Evolutionary conservation across 495 filamentous ascomycete species (phyloP), one percentile per base, ranked within the genome.

Genomic region (Xanthoparmelia taractica): DNA sequence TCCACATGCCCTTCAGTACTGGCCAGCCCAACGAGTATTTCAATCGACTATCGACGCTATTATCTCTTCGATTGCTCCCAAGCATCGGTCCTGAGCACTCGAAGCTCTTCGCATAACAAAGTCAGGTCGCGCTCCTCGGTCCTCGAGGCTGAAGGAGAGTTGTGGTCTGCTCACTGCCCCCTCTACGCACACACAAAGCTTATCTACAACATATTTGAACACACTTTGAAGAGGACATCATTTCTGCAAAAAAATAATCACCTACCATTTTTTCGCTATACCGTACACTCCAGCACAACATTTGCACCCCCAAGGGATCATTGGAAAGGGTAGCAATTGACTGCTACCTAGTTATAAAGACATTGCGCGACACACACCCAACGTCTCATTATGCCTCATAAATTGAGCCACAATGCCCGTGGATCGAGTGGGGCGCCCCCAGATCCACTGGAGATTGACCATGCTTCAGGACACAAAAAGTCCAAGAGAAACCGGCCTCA

Each of bases 21-120:
- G 76, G 61, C 72, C 81, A 84, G 81, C 82, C 88, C 88, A 84
- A 79, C 89, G 89, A 89, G 83, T 82, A 85, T 79, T 82, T 79
- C 76, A 81, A 78, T 78, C 78, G 75, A 80, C 78, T 82, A 87
- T 69, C 87, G 88, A 93, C 88, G 85, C 89, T 88, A 86, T 84
- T 84, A 67, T 74, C 76, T 78, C 80, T 81, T 80, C 77, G 78
- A 81, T 67, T 76, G 76, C 71, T 71, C 65, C 66, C 64, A 69
- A 75, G 75, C 69, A 55, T 36, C 62, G 63, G 23, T 34, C 58
- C 50, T 58, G 61, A 59, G 56, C 55, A 34, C 34, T 63, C 61
- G 61, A 50, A 63, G 61, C 56, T 33, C 50, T 54, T 54, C 31
- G 38, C n/a, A 63, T 12, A 25, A 50, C 33, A 58, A 38, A 60